Conservation (phyloP, 2,329 filamentous ascomycete genomes). For the Mycosphaerelloides madeirae region DNA sequence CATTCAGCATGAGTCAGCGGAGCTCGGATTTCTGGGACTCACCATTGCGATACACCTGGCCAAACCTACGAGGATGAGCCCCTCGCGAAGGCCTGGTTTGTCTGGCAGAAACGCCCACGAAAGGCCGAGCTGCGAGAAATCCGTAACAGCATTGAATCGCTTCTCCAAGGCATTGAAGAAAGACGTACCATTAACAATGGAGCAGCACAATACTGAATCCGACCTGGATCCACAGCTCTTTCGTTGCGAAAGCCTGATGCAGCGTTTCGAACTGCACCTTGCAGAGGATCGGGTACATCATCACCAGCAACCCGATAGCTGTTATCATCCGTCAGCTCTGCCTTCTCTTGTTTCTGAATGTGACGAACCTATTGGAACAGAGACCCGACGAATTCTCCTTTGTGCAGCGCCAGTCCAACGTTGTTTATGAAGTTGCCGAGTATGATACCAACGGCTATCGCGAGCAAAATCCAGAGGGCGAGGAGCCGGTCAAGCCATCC, state of each 20-base stretch:
- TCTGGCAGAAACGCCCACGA: constrained; percentile 60
- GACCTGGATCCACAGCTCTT: constrained; percentile 72
- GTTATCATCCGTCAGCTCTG: constrained; percentile 4
- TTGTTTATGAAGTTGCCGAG: constrained; percentile 69
- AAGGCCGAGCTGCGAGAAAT: constrained; percentile 36
- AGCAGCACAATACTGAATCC: constrained; percentile 65
- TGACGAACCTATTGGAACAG: constrained; percentile 51
- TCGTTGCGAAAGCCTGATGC: constrained; percentile 59
- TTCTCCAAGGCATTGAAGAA: not conserved
- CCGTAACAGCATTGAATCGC: not conserved
- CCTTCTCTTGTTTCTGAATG: constrained; percentile 29
- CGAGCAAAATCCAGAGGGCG: constrained; percentile 65
- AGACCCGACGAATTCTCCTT: constrained; percentile 69
- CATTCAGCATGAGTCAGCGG: not conserved
- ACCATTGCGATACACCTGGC: constrained; percentile 86
- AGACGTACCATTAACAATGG: constrained; percentile 64
- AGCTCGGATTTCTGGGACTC: not conserved
- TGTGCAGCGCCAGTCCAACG: constrained; percentile 59
- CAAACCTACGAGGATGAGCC: constrained; percentile 75
- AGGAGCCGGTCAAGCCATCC: constrained; percentile 44
- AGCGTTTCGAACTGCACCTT: constrained; percentile 76
- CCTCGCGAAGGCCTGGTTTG: constrained; percentile 48
- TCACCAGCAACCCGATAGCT: constrained; percentile 74
- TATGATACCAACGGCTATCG: constrained; percentile 71
- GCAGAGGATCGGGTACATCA: constrained; percentile 94